These are phyloP conservation scores for Pleurostoma richardsiae DNA, from an alignment of 2,329 filamentous ascomycete species.

Conservation along the genomic window DNA sequence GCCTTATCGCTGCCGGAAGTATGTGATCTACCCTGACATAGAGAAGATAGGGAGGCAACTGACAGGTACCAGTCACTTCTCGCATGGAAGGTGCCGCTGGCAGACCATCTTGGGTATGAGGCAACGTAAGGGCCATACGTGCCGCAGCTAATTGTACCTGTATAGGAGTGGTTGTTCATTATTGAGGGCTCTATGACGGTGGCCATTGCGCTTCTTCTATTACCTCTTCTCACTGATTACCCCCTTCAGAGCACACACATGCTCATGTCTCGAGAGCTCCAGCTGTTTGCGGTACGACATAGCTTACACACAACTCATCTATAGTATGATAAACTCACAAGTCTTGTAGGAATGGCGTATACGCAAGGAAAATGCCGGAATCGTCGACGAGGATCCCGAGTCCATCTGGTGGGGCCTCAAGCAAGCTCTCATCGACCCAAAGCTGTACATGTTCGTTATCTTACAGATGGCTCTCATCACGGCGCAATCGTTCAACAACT, in stretches of 20 bases:
- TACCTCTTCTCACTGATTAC: constrained; percentile 11
- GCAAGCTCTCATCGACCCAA: constrained; percentile 14
- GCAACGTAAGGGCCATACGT: neutral
- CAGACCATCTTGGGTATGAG: constrained; percentile 21
- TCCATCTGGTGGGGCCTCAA: constrained; percentile 12
- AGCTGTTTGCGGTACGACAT: constrained; percentile 2
- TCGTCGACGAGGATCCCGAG: constrained; percentile 15
- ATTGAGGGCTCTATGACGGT: constrained; percentile 29
- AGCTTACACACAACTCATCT: constrained; percentile 12
- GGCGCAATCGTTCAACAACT: constrained; percentile 13
- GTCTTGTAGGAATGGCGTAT: constrained; percentile 18
- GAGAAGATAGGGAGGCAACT: too few species aligned
- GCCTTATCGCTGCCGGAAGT: constrained; percentile 27
- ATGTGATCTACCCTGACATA: neutral
- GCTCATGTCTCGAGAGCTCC: constrained; percentile 10
- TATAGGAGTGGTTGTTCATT: constrained; percentile 26
- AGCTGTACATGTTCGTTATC: constrained; percentile 17
- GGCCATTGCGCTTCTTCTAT: constrained; percentile 19
- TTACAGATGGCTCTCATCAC: constrained; percentile 16
- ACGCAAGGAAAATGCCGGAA: constrained; percentile 17
- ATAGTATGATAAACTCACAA: neutral
- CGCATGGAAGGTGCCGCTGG: constrained; percentile 22
- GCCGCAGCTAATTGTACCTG: neutral
- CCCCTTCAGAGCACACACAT: constrained; percentile 11
- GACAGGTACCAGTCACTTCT: constrained; percentile 12